Evolutionary conservation across 2,329 filamentous ascomycete species (phyloP).

Genomic region (Aspergillus persii): DNA sequence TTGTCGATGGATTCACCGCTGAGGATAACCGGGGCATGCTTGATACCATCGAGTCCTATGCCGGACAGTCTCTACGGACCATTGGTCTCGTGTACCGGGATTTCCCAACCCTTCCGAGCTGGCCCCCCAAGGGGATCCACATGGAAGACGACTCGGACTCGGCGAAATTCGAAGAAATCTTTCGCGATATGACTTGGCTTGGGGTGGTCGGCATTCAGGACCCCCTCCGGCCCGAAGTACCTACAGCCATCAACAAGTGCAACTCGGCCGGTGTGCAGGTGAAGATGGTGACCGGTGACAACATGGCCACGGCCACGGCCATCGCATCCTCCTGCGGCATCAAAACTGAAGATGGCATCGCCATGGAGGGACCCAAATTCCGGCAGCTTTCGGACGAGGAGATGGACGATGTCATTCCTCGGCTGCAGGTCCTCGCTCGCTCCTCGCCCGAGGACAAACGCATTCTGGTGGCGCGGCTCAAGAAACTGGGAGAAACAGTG

Average conservation of each 20-base stretch:
- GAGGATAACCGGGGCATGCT: conserved; percentile 27
- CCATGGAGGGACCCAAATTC: conserved; percentile 69
- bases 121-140: conserved; percentile 61
- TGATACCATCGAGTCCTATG: conserved; percentile 42
- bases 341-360: conserved; percentile 55
- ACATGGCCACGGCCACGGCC: conserved; percentile 68
- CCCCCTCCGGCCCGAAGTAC: conserved; percentile 66
- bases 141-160: conserved; percentile 61
- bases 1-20: conserved; percentile 25
- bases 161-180: conserved; percentile 65
- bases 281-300: conserved; percentile 72
- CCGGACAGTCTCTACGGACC: conserved; percentile 64
- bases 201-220: conserved; percentile 73
- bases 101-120: conserved; percentile 66
- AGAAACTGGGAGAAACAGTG: conserved; percentile 62
- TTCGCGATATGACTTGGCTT: conserved; percentile 70
- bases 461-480: conserved; percentile 61
- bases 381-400: conserved; percentile 59
- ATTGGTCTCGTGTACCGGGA: conserved; percentile 74
- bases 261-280: conserved; percentile 68
- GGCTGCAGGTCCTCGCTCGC: conserved; percentile 62
- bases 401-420: conserved; percentile 58
- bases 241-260: conserved; percentile 65
- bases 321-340: conserved; percentile 75
- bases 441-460: conserved; percentile 68